These are phyloP conservation scores for Exutisphaerella laricina DNA, from an alignment of 2,329 filamentous ascomycete genomes.

Conservation along the genomic window DNA sequence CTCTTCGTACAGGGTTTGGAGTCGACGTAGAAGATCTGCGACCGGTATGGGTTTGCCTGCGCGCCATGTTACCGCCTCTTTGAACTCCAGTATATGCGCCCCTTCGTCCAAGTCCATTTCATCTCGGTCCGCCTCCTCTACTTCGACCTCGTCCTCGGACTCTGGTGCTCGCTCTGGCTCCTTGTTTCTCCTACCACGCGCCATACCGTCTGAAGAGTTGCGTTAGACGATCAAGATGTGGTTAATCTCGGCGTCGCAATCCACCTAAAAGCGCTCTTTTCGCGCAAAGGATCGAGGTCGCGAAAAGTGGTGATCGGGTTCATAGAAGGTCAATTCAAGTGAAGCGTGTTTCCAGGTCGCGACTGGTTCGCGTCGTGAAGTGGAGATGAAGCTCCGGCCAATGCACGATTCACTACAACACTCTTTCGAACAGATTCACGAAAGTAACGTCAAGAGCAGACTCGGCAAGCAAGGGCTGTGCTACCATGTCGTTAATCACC, in stretches of 20 bases:
- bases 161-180: slow-evolving; percentile 16
- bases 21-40: slow-evolving; percentile 70
- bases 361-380: too few relatives aligned
- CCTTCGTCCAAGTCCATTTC: slow-evolving; percentile 17
- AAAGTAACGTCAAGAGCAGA: too few relatives aligned
- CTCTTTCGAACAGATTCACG: too few relatives aligned
- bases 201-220: slow-evolving; percentile 8
- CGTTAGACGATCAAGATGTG: neutral
- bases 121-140: slow-evolving; percentile 17
- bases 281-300: too few relatives aligned
- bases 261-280: neutral
- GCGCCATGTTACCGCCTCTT: slow-evolving; percentile 83
- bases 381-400: too few relatives aligned
- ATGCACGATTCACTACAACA: too few relatives aligned
- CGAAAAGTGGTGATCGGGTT: too few relatives aligned
- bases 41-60: slow-evolving; percentile 85
- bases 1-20: slow-evolving; percentile 77
- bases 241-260: neutral
- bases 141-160: slow-evolving; percentile 18
- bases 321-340: too few relatives aligned
- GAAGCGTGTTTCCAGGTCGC: too few relatives aligned
- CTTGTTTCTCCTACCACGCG: slow-evolving; percentile 16
- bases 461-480: too few relatives aligned
- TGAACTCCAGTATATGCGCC: slow-evolving; percentile 60
- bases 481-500: too few relatives aligned